A percentile compares a stretch with the other conserved stretches of the same genome.
Conservation (phyloP, 2,329 filamentous ascomycete species). For the Waltergamsia citrina region DNA sequence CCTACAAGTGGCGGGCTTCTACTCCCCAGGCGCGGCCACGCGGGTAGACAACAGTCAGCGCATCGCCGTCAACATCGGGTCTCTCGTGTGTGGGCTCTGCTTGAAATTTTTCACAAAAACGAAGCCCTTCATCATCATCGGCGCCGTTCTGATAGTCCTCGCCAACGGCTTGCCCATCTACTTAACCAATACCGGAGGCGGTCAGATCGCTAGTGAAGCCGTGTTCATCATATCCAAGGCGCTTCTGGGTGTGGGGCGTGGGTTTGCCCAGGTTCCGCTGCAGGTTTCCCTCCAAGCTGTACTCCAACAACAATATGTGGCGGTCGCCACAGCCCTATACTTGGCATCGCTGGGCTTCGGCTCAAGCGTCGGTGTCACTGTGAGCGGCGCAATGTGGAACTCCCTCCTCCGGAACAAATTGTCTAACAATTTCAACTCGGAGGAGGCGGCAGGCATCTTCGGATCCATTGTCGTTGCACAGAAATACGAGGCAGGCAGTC, state of each 20-base stretch:
- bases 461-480: conserved; percentile 14
- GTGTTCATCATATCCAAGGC: conserved; percentile 23
- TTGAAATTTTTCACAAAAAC: conserved; percentile 26
- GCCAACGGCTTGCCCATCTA: conserved; percentile 22
- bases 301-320: conserved; percentile 21
- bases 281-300: conserved; percentile 24
- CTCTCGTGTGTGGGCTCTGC: conserved; percentile 20
- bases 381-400: conserved; percentile 26
- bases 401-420: conserved; percentile 16
- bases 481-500: conserved; percentile 11
- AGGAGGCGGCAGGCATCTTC: conserved; percentile 11
- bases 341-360: conserved; percentile 22
- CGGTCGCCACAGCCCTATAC: conserved; percentile 24
- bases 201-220: conserved; percentile 17
- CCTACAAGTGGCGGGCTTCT: conserved; percentile 25
- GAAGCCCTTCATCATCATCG: conserved; percentile 19
- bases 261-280: conserved; percentile 18
- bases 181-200: conserved; percentile 14
- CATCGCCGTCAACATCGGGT: conserved; percentile 25
- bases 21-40: conserved; percentile 22
- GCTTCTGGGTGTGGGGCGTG: conserved; percentile 22
- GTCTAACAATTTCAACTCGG: conserved; percentile 11
- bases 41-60: conserved; percentile 23
- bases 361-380: conserved; percentile 15
- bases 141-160: conserved; percentile 21